A percentile compares a stretch with the other conserved stretches of the same genome.
Evolutionary conservation across 2,329 filamentous ascomycete genomes (phyloP).

Genomic region (Fusarium pininemorale): DNA sequence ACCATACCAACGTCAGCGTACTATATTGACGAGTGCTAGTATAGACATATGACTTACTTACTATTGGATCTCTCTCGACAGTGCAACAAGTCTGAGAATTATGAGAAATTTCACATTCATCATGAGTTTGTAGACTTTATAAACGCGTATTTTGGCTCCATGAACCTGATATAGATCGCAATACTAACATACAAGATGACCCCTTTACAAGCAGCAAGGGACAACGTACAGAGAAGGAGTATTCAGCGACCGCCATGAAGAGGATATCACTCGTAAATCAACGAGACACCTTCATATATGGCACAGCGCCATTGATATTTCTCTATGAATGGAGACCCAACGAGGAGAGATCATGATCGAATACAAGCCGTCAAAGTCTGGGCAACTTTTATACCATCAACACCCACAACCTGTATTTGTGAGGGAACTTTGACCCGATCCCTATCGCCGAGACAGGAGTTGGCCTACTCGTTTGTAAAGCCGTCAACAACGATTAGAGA

Average conservation of each 20-base stretch:
- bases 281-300: conserved; percentile 48
- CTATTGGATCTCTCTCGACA: not conserved
- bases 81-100: too few relatives aligned
- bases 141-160: not conserved
- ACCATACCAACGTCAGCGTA: not conserved
- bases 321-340: conserved; percentile 35
- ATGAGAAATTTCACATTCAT: not conserved
- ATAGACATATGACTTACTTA: not conserved
- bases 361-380: conserved; percentile 46
- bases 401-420: conserved; percentile 47
- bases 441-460: conserved; percentile 40
- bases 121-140: not conserved
- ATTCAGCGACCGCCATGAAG: conserved; percentile 43
- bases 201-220: conserved; percentile 42
- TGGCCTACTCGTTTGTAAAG: conserved; percentile 39
- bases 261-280: conserved; percentile 50
- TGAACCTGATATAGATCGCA: not conserved
- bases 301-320: conserved; percentile 42
- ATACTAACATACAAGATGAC: conserved; percentile 30
- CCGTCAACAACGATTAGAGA: conserved; percentile 41
- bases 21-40: not conserved
- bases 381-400: conserved; percentile 41
- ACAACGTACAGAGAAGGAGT: conserved; percentile 17
- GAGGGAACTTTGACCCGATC: conserved; percentile 32
- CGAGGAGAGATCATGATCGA: conserved; percentile 40